A percentile compares a stretch with the other conserved stretches of the same genome.
phyloP scores from a whole-genome alignment of 805 yeast genomes.

The Isabelozyma pseudorhagii region DNA sequence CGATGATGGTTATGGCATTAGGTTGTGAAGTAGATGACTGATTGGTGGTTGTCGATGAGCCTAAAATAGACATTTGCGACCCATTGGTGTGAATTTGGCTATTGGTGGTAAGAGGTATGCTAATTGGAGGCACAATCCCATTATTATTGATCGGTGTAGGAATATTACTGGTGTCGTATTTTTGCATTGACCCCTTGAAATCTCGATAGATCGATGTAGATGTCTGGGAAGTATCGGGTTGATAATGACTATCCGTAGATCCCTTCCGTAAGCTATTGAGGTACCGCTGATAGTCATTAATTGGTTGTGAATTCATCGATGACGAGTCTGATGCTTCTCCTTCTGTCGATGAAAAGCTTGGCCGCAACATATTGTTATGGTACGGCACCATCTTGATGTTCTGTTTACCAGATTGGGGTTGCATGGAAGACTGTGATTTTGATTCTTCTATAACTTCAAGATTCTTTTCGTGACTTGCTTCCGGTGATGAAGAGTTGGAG shows the following conservation, averaged over 20 bases:
- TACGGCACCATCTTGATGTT: background rate
- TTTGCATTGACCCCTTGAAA: background rate
- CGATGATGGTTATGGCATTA: slow-evolving; percentile 21
- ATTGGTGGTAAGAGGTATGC: background rate
- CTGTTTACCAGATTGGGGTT: background rate
- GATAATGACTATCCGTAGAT: slow-evolving; percentile 2
- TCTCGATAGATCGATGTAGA: slow-evolving; percentile 8
- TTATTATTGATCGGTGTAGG: background rate
- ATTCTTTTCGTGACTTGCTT: background rate
- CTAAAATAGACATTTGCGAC: background rate
- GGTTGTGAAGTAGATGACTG: background rate
- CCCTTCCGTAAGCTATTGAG: slow-evolving; percentile 10
- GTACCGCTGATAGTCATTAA: slow-evolving; percentile 16
- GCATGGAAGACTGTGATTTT: background rate
- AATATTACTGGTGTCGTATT: background rate
- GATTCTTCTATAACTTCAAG: background rate
- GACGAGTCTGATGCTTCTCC: background rate
- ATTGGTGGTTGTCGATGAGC: background rate
- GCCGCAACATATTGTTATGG: background rate
- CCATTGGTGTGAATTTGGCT: background rate
- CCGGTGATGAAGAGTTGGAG: slow-evolving; percentile 2
- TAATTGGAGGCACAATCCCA: background rate
- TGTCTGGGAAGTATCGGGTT: slow-evolving; percentile 13
- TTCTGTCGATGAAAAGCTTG: background rate
- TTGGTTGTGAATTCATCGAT: slow-evolving; percentile 1